Percentiles rank a stretch among this genome's conserved stretches.
These are phyloP conservation scores for Psidium guajava DNA, from an alignment of 345 rosid genomes.

Conservation along the genomic window DNA sequence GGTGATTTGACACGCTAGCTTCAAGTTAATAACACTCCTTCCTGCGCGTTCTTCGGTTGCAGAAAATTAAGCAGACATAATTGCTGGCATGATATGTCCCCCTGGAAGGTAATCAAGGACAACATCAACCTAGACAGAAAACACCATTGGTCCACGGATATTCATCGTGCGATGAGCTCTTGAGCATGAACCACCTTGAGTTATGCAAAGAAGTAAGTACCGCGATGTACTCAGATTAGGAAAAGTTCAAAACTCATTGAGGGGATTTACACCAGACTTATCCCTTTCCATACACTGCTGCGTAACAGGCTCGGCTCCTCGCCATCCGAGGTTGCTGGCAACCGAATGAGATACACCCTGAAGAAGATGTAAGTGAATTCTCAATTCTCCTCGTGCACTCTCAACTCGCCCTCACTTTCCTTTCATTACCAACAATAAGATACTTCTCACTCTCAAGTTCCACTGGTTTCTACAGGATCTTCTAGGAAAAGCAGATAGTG, in stretches of 20 bases:
- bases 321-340: neutral
- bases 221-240: neutral
- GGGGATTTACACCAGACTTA: neutral
- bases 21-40: neutral
- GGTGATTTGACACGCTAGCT: neutral
- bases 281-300: neutral
- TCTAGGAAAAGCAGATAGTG: neutral
- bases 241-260: neutral
- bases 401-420: neutral
- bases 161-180: neutral
- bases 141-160: neutral
- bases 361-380: neutral
- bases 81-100: neutral
- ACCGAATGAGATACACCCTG: neutral
- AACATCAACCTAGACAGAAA: neutral
- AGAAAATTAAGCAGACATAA: neutral
- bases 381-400: neutral
- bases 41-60: neutral
- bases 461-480: neutral
- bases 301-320: neutral
- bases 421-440: neutral
- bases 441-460: neutral
- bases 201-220: neutral
- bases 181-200: neutral
- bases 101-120: neutral